These are phyloP conservation scores for Coelastrella sp. DNA, from an alignment of 139 green algal species.

Conservation along the genomic window DNA sequence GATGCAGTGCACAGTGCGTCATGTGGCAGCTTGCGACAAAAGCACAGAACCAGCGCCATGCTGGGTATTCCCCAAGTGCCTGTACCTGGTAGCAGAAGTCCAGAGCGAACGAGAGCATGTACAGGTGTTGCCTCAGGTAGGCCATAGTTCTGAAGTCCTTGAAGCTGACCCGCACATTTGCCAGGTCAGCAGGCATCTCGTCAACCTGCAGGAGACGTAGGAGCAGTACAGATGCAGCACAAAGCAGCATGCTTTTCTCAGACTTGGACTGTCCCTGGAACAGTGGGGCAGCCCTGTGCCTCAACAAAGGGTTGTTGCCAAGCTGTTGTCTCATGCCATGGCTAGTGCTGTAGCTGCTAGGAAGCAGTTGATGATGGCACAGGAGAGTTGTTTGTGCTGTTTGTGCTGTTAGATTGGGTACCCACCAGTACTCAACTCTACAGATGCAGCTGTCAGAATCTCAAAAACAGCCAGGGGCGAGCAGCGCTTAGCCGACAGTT, in stretches of 20 bases:
- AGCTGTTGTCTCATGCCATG: background rate
- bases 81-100: slow-evolving; percentile 58
- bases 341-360: no score
- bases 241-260: background rate
- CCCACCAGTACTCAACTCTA: no score
- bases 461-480: no score
- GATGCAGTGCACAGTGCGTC: background rate
- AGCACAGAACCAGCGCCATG: no score
- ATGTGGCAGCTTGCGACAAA: background rate
- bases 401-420: no score
- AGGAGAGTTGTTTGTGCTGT: no score
- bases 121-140: slow-evolving; percentile 44
- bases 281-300: no score
- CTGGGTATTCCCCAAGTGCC: background rate
- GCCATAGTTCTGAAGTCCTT: slow-evolving; percentile 49
- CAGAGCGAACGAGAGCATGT: slow-evolving; percentile 54
- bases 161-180: slow-evolving; percentile 10
- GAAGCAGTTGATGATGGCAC: no score
- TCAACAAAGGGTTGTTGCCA: background rate
- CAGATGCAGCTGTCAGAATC: no score
- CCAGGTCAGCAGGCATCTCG: slow-evolving; percentile 29
- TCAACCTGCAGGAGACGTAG: slow-evolving; percentile 38
- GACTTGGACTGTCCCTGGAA: background rate
- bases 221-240: background rate
- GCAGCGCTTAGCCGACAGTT: no score